Base-by-base conservation (phyloP, 2,329 filamentous ascomycete species). In the Fusarium nisikadoi region DNA sequence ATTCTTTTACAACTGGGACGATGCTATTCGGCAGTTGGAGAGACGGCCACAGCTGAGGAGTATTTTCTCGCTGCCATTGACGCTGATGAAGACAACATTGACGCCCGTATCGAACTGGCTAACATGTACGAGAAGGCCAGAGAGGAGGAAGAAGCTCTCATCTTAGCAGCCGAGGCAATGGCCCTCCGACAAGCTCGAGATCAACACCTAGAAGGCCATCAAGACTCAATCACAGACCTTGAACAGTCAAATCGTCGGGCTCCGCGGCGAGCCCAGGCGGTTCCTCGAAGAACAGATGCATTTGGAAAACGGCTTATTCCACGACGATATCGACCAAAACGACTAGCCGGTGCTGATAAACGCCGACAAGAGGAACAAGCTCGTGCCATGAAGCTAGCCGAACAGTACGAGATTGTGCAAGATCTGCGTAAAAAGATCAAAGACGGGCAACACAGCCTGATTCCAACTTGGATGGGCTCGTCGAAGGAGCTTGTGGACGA, bases 81-180 rank as follows among this genome's bases (percentile, higher is more conserved):
- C 56, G 87, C 90, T 65, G 92, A 97, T 70, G 84, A 90, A 47
- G 85, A 89, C 43, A 91, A 92, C 64, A 90, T 95, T 52, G 91
- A 94, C 69, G 93, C 94, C 42, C 91, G 94, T 42, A 90, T 93
- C 35, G 90, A 94, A 75, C 85, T 98, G 14, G 94, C 94, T 17
- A 94, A 93, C 76, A 89, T 98, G 80, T 97, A 97, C 77, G 94
- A 97, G 79, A 90, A 87, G 70, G 88, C 88, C 47, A 91, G 91
- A 70, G 89, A 92, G 82, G 90, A 88, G 27, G 92, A 94, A 76
- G 90, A 94, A 76, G 94, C 94, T 3, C 89, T 94, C 65, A 90
- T 92, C 65, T 88, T 94, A 55, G 90, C 93, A 53, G 92, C 92
- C 38, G 92, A 97, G 79, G 91, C 93, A 13, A 88, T 95, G 74